Evolutionary conservation across 2,329 filamentous ascomycete genomes (phyloP).

Genomic region (Boeremia lycopersici): DNA sequence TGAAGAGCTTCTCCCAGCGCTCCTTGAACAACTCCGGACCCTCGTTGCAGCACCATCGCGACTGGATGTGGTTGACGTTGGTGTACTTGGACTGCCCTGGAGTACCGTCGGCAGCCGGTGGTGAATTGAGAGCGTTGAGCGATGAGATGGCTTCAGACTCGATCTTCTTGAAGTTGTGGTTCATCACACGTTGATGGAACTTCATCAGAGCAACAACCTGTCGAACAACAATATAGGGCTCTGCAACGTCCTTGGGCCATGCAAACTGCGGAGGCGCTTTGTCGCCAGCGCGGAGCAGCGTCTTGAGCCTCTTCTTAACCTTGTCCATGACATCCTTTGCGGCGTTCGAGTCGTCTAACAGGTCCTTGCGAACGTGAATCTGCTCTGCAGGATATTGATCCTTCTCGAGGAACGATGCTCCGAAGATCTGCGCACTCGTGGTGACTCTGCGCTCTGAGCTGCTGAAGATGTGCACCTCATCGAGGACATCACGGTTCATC

Average conservation of each 20-base stretch:
- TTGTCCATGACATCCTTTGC: constrained; percentile 99
- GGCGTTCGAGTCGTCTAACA: constrained; percentile 95
- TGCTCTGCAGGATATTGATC: constrained; percentile 85
- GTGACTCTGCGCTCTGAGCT: constrained; percentile 94
- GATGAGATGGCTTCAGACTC: constrained; percentile 69
- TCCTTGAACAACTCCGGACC: constrained; percentile 94
- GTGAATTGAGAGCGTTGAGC: constrained; percentile 53
- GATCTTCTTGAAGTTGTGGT: constrained; percentile 86
- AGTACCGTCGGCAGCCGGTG: constrained; percentile 41
- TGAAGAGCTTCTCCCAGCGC: constrained; percentile 97
- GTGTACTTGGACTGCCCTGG: constrained; percentile 46
- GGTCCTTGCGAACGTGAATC: constrained; percentile 89
- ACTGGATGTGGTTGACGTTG: constrained; percentile 66
- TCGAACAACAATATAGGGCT: constrained; percentile 90
- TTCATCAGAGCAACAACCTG: constrained; percentile 97
- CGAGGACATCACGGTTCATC: constrained; percentile 88
- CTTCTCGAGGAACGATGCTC: constrained; percentile 83
- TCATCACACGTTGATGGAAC: constrained; percentile 94
- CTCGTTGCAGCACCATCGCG: constrained; percentile 95
- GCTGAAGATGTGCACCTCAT: constrained; percentile 93
- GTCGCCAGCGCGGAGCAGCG: constrained; percentile 86
- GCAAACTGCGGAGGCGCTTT: constrained; percentile 94
- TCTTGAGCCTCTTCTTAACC: constrained; percentile 99
- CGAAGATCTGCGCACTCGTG: constrained; percentile 96
- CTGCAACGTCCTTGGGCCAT: constrained; percentile 94